Percentiles rank a stretch among this genome's conserved stretches.
Evolutionary conservation across 495 filamentous ascomycete genomes (phyloP).

Genomic region (Penicillium salamii): DNA sequence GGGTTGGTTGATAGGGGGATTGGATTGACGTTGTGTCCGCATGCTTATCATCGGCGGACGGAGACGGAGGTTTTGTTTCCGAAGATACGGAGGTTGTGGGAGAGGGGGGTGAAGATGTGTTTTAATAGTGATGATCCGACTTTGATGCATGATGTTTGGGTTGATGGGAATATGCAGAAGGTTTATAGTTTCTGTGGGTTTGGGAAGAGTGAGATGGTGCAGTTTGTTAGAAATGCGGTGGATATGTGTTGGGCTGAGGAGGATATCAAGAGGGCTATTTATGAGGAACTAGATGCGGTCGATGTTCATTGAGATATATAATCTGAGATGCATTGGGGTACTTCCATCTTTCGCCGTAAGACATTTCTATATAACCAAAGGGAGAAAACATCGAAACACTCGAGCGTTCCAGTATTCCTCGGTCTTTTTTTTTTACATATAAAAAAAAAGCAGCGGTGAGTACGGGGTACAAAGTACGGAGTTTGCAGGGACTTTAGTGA

Average conservation of each 20-base stretch:
- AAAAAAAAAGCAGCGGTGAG: too few relatives aligned
- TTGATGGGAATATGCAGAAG: constrained; percentile 41
- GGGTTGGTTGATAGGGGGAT: constrained; percentile 28
- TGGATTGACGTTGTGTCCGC: constrained; percentile 41
- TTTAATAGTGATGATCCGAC: constrained; percentile 43
- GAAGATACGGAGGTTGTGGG: constrained; percentile 34
- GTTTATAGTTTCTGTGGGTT: constrained; percentile 32
- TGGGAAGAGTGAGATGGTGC: constrained; percentile 31
- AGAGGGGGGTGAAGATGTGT: constrained; percentile 34
- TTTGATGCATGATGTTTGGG: constrained; percentile 44
- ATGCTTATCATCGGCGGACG: constrained; percentile 39
- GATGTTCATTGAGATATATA: too few relatives aligned
- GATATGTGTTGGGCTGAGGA: constrained; percentile 41
- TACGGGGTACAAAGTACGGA: too few relatives aligned
- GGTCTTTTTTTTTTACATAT: too few relatives aligned
- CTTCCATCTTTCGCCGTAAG: too few relatives aligned
- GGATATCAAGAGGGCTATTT: constrained; percentile 18
- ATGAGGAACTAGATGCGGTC: constrained; percentile 19
- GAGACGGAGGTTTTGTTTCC: constrained; percentile 36
- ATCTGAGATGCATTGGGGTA: too few relatives aligned
- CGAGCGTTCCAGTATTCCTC: too few relatives aligned
- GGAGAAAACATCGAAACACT: too few relatives aligned
- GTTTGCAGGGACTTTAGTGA: too few relatives aligned
- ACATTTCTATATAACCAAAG: too few relatives aligned
- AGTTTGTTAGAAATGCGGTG: constrained; percentile 33